These are phyloP conservation scores for Calophaca sinica DNA, from an alignment of 306 rosid species.

Conservation along the genomic window DNA sequence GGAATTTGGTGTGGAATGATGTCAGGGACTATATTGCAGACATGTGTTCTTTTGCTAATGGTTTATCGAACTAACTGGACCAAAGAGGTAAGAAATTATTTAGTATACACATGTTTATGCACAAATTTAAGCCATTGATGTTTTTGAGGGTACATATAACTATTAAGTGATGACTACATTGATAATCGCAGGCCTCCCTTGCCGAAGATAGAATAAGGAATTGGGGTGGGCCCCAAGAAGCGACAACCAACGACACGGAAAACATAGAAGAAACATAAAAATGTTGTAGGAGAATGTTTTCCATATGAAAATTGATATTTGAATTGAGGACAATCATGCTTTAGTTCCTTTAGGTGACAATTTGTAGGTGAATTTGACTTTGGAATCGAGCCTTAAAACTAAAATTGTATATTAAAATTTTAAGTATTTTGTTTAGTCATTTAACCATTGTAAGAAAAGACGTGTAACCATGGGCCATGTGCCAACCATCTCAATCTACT, in stretches of 20 bases:
- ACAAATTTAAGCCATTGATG: not conserved
- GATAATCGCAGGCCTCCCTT: constrained; percentile 41
- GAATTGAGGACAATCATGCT: not conserved
- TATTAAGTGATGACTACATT: not conserved
- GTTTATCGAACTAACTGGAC: constrained; percentile 46
- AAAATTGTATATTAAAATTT: no score
- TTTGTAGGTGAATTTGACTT: not conserved
- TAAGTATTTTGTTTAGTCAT: no score
- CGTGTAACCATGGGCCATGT: no score
- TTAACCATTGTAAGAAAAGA: no score
- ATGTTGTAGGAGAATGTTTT: not conserved
- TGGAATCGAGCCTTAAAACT: not conserved
- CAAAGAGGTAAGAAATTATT: constrained; percentile 27
- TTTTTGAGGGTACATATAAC: not conserved
- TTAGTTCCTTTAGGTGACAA: not conserved
- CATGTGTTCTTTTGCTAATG: constrained; percentile 36
- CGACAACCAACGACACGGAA: not conserved
- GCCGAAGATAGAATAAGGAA: constrained; percentile 46
- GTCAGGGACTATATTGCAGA: constrained; percentile 43
- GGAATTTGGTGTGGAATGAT: constrained; percentile 50
- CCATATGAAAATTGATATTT: not conserved
- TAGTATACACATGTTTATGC: not conserved
- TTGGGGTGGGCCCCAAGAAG: constrained; percentile 43
- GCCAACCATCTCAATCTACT: no score
- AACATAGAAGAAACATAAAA: constrained; percentile 21